Base-by-base conservation (phyloP, 2,329 filamentous ascomycete genomes). In the Microsporum canis region DNA sequence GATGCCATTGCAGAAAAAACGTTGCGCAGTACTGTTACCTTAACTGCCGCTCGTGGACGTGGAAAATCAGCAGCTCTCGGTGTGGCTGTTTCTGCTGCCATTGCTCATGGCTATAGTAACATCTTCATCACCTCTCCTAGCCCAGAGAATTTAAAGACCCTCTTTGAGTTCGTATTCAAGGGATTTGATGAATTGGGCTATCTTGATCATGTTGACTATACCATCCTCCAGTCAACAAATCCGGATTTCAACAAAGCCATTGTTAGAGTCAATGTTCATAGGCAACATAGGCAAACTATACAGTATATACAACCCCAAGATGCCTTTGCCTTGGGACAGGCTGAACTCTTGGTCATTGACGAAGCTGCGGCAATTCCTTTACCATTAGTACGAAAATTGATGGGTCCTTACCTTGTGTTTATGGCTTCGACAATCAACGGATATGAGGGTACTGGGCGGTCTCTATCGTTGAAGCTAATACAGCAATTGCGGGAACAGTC, bases 361-460 rank as follows among this genome's bases (percentile, higher is more conserved):
- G 94, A 99, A 75, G 94, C 94, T 14, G 94, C 94, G 10, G 95
- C 95, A 1, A 99, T 99, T 64, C 94, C 95, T 10, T 76, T 99
- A 8, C 94, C 94, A 0, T 78, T 97, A 2, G 94, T 99, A 5
- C 83, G 88, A 67, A 96, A 96, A 76, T 80, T 99, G 45, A 91
- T 99, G 84, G 94, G 94, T 0, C 92, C 92, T 12, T 99, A 99
- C 74, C 80, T 99, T 41, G 91, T 97, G 6, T 99, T 99, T 76
- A 97, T 99, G 94, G 91, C 95, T 0, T 99, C 94, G 0, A 99
- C 94, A 1, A 96, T 99, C 77, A 97, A 97, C 71, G 94, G 94
- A 62, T 99, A 99, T 72, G 94, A 99, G 77, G 94, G 94, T 61
- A 99, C 94, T 5, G 94, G 94, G 45, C 85, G 94, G 62, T 97